Evolutionary conservation across 768 basidiomycete species (phyloP).

Genomic region (Lactarius evosmus): DNA sequence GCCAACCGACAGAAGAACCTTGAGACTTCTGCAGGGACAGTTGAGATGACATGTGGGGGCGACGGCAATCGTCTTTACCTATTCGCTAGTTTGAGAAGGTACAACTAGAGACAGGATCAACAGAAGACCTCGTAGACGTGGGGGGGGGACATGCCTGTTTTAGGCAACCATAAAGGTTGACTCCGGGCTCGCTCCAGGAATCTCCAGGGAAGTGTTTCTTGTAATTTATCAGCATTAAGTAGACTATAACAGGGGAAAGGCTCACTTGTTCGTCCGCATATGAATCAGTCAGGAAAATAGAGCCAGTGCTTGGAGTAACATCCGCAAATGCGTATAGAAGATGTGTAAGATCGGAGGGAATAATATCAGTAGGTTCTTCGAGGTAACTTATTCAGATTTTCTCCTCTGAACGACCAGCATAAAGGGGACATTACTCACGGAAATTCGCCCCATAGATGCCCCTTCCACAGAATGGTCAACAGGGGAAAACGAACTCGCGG

Average conservation of each 20-base stretch:
- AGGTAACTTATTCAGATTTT: background rate
- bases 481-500: background rate
- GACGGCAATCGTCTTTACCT: constrained; percentile 33
- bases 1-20: constrained; percentile 52
- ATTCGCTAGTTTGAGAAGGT: constrained; percentile 57
- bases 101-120: constrained; percentile 34
- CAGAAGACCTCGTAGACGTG: background rate
- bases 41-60: background rate
- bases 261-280: constrained; percentile 70
- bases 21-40: constrained; percentile 39
- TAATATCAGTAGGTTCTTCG: constrained; percentile 64
- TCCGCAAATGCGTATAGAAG: constrained; percentile 82
- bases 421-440: constrained; percentile 40
- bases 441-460: constrained; percentile 64
- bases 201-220: constrained; percentile 73
- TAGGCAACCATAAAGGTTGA: constrained; percentile 76
- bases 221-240: constrained; percentile 23
- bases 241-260: background rate
- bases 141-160: constrained; percentile 53
- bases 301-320: constrained; percentile 56
- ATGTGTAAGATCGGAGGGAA: constrained; percentile 60
- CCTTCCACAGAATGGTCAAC: constrained; percentile 32
- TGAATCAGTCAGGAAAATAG: constrained; percentile 62
- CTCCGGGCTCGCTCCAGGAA: constrained; percentile 69
- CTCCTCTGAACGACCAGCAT: constrained; percentile 10